phyloP scores from a whole-genome alignment of 345 rosid species.

The Corymbia maculata region DNA sequence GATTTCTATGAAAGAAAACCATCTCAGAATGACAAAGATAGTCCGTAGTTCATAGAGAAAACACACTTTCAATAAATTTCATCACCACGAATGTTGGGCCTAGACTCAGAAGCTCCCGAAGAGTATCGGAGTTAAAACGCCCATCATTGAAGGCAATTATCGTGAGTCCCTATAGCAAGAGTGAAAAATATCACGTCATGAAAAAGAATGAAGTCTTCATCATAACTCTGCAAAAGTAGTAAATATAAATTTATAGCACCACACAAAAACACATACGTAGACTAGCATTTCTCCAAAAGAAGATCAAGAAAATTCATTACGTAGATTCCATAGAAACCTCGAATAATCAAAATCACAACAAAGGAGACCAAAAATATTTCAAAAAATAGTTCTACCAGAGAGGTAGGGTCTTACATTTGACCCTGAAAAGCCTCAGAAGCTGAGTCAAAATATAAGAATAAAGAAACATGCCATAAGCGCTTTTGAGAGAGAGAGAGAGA shows the following conservation, averaged over 20 bases:
- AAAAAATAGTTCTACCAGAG: not conserved
- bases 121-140: constrained; percentile 34
- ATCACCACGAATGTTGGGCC: constrained; percentile 94
- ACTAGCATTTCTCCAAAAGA: not conserved
- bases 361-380: not conserved
- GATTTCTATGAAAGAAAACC: not conserved
- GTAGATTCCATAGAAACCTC: not conserved
- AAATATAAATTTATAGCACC: not conserved
- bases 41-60: not conserved
- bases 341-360: not conserved
- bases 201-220: not conserved
- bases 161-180: constrained; percentile 50
- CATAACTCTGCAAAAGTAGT: not conserved
- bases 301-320: not conserved
- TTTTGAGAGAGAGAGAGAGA: not conserved
- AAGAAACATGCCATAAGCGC: not conserved
- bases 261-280: not conserved
- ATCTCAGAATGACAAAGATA: not conserved
- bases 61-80: constrained; percentile 87
- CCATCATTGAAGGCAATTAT: constrained; percentile 75
- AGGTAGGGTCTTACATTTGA: not conserved
- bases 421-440: not conserved
- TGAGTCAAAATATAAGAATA: not conserved
- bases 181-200: not conserved
- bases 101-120: constrained; percentile 71